Evolutionary conservation across 257 asterid species (phyloP).

Genomic region (Solanum clarkiae): DNA sequence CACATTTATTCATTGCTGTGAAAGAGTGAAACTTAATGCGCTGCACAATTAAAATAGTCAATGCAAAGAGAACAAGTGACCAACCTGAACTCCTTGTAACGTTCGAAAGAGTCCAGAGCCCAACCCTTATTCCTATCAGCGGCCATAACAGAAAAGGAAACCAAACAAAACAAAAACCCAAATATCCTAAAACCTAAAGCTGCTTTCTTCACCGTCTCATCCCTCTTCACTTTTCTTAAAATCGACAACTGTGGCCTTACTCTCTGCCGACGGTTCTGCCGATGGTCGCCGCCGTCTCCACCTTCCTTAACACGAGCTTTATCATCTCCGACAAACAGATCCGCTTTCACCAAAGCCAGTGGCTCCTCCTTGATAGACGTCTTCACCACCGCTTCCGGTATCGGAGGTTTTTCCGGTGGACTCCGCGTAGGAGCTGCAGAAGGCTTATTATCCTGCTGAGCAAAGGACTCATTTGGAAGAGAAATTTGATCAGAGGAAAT

Average conservation of each 20-base stretch:
- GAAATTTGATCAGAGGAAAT: conserved; percentile 34
- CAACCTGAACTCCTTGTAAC: conserved; percentile 39
- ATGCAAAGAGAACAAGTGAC: neutral
- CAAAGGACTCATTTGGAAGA: conserved; percentile 16
- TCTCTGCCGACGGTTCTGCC: conserved; percentile 25
- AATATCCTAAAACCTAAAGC: conserved; percentile 53
- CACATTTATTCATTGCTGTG: neutral
- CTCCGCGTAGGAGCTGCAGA: conserved; percentile 1
- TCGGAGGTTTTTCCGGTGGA: conserved; percentile 6
- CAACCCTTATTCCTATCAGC: conserved; percentile 59
- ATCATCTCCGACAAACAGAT: neutral
- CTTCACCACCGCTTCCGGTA: conserved; percentile 20
- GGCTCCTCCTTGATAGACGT: conserved; percentile 10
- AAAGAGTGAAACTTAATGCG: neutral
- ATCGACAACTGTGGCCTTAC: conserved; percentile 24
- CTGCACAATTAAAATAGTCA: neutral
- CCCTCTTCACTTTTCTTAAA: conserved; percentile 23
- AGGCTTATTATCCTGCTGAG: conserved; percentile 18
- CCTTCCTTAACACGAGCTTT: conserved; percentile 4
- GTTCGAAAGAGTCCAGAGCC: conserved; percentile 55
- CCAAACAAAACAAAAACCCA: conserved; percentile 50
- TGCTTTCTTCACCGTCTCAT: conserved; percentile 32
- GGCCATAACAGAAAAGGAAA: conserved; percentile 57
- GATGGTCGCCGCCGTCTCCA: conserved; percentile 14
- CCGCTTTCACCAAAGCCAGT: conserved; percentile 12